Conservation (phyloP, 2,329 filamentous ascomycete genomes). For the Alternaria gansuensis region DNA sequence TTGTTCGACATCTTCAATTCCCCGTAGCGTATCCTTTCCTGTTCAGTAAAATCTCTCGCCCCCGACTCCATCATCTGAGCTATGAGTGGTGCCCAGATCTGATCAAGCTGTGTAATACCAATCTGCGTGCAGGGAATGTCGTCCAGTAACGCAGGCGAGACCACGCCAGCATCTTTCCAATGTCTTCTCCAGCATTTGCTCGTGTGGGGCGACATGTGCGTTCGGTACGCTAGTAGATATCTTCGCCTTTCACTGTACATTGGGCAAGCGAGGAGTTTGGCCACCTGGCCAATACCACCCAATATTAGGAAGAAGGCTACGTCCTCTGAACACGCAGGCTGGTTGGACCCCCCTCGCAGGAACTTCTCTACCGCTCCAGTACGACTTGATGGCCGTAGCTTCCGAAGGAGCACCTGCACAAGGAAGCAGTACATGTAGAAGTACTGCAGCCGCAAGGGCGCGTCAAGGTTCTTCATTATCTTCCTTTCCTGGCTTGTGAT, state of each 20-base stretch:
- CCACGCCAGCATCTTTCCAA: conserved; percentile 48
- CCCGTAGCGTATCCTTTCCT: conserved; percentile 41
- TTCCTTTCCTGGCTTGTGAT: conserved; percentile 42
- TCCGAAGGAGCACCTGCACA: conserved; percentile 45
- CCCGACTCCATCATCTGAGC: conserved; percentile 44
- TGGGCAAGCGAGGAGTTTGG: conserved; percentile 46
- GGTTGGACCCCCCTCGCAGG: conserved; percentile 45
- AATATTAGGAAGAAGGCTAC: conserved; percentile 49
- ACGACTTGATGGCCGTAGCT: conserved; percentile 44
- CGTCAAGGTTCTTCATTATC: conserved; percentile 45
- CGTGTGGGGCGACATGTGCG: conserved; percentile 48
- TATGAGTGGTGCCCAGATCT: conserved; percentile 49
- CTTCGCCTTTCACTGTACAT: conserved; percentile 46
- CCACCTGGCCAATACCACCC: conserved; percentile 48
- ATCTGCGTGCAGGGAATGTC: conserved; percentile 50
- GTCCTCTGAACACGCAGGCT: conserved; percentile 48
- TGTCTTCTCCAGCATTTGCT: conserved; percentile 47
- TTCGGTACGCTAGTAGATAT: conserved; percentile 47
- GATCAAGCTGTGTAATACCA: conserved; percentile 49
- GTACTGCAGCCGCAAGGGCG: conserved; percentile 47
- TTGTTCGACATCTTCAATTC: conserved; percentile 41
- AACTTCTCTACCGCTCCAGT: conserved; percentile 44
- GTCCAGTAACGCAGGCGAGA: conserved; percentile 47
- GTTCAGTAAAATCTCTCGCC: conserved; percentile 42
- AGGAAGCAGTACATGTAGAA: conserved; percentile 53